Conservation (phyloP, 768 basidiomycete species). For the Rhodotorula toruloides region DNA sequence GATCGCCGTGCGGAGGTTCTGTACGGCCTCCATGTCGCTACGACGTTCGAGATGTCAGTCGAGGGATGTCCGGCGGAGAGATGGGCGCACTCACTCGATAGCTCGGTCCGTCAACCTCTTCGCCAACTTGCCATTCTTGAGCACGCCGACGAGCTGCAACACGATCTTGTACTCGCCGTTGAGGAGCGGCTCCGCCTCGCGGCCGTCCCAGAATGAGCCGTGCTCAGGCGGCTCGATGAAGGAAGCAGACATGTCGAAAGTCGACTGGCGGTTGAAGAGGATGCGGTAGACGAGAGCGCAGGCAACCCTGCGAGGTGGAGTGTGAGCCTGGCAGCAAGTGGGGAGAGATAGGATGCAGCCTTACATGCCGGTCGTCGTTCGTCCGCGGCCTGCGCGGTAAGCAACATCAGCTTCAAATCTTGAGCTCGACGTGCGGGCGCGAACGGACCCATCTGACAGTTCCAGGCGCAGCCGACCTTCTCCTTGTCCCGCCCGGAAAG, state of each 20-base stretch:
- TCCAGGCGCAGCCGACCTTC: constrained; percentile 55
- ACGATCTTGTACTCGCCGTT: constrained; percentile 94
- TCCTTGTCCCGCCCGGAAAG: constrained; percentile 40
- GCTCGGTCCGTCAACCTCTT: constrained; percentile 83
- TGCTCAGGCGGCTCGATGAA: constrained; percentile 20
- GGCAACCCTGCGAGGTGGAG: constrained; percentile 31
- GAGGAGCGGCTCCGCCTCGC: constrained; percentile 36
- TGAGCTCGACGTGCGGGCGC: too few species aligned
- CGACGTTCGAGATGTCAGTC: neutral
- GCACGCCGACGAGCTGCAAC: constrained; percentile 60
- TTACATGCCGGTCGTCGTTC: constrained; percentile 84
- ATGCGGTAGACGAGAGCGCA: constrained; percentile 41
- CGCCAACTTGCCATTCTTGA: constrained; percentile 72
- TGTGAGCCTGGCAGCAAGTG: neutral
- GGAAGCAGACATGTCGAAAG: constrained; percentile 35
- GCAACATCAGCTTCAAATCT: neutral
- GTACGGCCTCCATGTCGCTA: constrained; percentile 61
- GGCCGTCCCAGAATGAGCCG: constrained; percentile 21
- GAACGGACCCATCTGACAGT: constrained; percentile 92
- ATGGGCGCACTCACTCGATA: constrained; percentile 55
- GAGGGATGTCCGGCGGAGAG: neutral
- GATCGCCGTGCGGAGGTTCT: constrained; percentile 90
- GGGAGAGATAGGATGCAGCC: constrained; percentile 19
- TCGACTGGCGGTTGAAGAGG: constrained; percentile 28
- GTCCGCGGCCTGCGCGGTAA: constrained; percentile 45